phyloP scores from a whole-genome alignment of 306 rosid species.

The Dalbergia cochinchinensis region DNA sequence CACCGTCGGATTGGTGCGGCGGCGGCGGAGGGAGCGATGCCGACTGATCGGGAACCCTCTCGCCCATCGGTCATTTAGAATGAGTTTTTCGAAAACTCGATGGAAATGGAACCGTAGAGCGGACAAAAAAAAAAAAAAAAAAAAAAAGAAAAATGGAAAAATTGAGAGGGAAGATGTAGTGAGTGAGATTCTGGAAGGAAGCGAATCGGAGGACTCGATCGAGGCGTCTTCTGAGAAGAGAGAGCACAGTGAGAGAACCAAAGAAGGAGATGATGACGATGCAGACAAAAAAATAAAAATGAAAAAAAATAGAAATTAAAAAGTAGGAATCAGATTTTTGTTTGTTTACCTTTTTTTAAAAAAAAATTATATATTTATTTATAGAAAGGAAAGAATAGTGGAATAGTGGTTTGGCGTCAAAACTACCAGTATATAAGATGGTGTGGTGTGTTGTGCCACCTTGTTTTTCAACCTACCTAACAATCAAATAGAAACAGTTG shows the following conservation, averaged over 20 bases:
- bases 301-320: too few species aligned
- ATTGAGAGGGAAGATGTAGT: neutral
- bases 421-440: neutral
- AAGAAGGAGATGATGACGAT: neutral
- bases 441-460: neutral
- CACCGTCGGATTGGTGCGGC: constrained; percentile 51
- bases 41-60: constrained; percentile 59
- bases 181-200: neutral
- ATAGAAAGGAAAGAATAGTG: too few species aligned
- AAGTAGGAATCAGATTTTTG: neutral
- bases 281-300: neutral
- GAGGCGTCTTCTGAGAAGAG: neutral
- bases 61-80: constrained; percentile 57
- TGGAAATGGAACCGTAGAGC: constrained; percentile 12
- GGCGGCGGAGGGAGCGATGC: constrained; percentile 49
- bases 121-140: neutral
- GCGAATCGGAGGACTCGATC: neutral
- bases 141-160: neutral
- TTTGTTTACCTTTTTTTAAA: neutral
- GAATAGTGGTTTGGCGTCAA: neutral
- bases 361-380: too few species aligned
- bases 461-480: neutral
- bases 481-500: neutral
- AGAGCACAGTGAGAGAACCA: neutral
- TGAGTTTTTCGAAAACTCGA: constrained; percentile 11